These are phyloP conservation scores for Wickerhamiella alocasiicola DNA, from an alignment of 805 yeast species.

Conservation along the genomic window DNA sequence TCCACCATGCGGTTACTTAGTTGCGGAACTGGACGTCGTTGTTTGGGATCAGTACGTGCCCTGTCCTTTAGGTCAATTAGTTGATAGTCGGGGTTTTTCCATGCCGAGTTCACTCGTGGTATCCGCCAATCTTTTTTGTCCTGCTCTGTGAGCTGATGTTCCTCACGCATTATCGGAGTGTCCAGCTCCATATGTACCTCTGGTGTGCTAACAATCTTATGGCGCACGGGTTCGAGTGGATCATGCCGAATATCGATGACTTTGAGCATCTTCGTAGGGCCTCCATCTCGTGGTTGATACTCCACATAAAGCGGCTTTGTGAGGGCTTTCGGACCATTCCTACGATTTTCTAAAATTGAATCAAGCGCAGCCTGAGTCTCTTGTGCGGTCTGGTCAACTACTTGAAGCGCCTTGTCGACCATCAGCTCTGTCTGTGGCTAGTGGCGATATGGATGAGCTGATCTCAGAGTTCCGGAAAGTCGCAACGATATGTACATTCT, in stretches of 20 bases:
- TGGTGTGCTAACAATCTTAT: conserved; percentile 60
- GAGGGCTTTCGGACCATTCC: conserved; percentile 23
- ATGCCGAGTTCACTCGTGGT: conserved; percentile 84
- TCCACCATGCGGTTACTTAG: conserved; percentile 47
- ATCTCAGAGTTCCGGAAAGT: conserved; percentile 1
- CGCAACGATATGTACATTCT: conserved; percentile 13
- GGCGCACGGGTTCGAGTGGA: conserved; percentile 76
- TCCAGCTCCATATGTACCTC: conserved; percentile 62
- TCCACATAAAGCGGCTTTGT: conserved; percentile 34
- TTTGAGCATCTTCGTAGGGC: conserved; percentile 37
- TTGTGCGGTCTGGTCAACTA: background rate
- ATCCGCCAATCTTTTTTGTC: conserved; percentile 75
- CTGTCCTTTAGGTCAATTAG: conserved; percentile 72
- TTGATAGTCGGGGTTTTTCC: conserved; percentile 91
- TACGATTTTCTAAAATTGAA: conserved; percentile 35
- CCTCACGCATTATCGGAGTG: conserved; percentile 43
- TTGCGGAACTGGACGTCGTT: conserved; percentile 26
- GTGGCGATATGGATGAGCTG: conserved; percentile 8
- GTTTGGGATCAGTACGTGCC: conserved; percentile 38
- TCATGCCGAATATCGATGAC: conserved; percentile 60
- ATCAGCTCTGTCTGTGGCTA: background rate
- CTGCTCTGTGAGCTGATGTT: conserved; percentile 44
- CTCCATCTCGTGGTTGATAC: conserved; percentile 33
- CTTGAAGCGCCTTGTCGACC: background rate
- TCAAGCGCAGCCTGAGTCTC: conserved; percentile 41